A percentile compares a stretch with the other conserved stretches of the same genome.
Evolutionary conservation across 2,329 filamentous ascomycete species (phyloP).

Genomic region (Ophiostoma australiae): DNA sequence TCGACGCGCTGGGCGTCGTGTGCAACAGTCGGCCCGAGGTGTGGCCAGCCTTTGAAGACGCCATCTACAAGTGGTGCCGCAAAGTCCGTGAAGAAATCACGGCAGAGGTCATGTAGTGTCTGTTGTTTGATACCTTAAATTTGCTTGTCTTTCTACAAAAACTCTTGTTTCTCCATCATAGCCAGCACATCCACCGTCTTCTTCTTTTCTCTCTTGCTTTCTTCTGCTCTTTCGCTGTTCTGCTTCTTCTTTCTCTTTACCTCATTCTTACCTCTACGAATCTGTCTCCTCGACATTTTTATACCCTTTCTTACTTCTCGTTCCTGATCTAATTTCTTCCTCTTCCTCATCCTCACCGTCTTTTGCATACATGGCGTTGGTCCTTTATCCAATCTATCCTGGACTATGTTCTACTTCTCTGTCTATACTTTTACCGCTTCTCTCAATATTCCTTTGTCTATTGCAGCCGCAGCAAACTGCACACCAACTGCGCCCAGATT

Average conservation of each 20-base stretch:
- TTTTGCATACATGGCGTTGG: not conserved
- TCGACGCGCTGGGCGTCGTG: constrained; percentile 84
- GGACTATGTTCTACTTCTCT: not conserved
- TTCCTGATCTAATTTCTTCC: not conserved
- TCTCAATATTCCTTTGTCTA: not conserved
- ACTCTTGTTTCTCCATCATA: not conserved
- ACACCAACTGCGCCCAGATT: constrained; percentile 14
- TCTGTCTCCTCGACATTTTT: constrained; percentile 7
- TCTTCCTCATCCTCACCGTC: not conserved
- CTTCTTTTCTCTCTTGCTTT: not conserved
- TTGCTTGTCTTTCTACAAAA: not conserved
- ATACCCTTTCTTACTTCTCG: not conserved
- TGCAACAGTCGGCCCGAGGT: constrained; percentile 63
- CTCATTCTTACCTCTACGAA: not conserved
- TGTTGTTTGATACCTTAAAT: not conserved
- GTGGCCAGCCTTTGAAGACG: constrained; percentile 79
- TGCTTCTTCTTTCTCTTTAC: not conserved
- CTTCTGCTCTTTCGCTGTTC: not conserved
- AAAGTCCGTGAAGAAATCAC: constrained; percentile 79
- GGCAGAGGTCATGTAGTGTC: constrained; percentile 47
- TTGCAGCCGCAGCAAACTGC: constrained; percentile 14
- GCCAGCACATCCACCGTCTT: not conserved
- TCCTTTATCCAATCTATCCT: not conserved
- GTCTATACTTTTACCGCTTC: constrained; percentile 2
- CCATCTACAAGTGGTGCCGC: constrained; percentile 76